Conservation (phyloP, 192 early-diverging fungal genomes). For the Backusella tuberculispora region DNA sequence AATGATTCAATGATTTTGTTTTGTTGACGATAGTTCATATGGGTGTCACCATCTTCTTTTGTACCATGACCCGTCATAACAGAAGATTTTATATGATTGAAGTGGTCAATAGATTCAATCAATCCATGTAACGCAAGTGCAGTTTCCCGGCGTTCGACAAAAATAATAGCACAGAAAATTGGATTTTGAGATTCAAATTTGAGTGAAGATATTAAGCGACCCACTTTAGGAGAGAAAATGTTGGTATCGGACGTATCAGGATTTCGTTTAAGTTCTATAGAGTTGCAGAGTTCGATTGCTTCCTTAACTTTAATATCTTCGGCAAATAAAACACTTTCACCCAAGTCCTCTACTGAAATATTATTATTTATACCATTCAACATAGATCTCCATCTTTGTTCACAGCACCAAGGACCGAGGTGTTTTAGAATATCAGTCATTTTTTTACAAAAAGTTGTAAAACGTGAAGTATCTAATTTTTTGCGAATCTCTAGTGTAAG, state of each 20-base stretch:
- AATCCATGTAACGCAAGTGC: conserved; percentile 60
- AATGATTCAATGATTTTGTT: conserved; percentile 67
- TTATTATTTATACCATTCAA: conserved; percentile 29
- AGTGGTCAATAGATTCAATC: conserved; percentile 58
- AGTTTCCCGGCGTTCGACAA: conserved; percentile 73
- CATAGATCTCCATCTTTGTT: conserved; percentile 62
- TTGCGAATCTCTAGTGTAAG: conserved; percentile 45
- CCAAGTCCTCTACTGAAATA: not conserved
- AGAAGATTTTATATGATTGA: conserved; percentile 48
- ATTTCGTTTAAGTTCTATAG: not conserved
- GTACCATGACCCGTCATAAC: conserved; percentile 64
- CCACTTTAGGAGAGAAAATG: conserved; percentile 70
- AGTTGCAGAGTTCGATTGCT: not conserved
- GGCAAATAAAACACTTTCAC: not conserved
- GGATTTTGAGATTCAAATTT: conserved; percentile 29
- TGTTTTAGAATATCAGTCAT: conserved; percentile 45
- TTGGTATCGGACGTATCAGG: conserved; percentile 31
- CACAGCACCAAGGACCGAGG: conserved; percentile 82
- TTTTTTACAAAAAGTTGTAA: conserved; percentile 45
- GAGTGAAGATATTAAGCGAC: conserved; percentile 64
- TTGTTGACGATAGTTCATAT: conserved; percentile 59
- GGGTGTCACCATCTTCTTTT: conserved; percentile 37
- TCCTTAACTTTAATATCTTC: not conserved
- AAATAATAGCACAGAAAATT: conserved; percentile 87
- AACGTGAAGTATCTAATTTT: conserved; percentile 37